Evolutionary conservation across 495 filamentous ascomycete species (phyloP), one percentile per base, ranked within the genome.

Genomic region (Parathielavia appendiculata): DNA sequence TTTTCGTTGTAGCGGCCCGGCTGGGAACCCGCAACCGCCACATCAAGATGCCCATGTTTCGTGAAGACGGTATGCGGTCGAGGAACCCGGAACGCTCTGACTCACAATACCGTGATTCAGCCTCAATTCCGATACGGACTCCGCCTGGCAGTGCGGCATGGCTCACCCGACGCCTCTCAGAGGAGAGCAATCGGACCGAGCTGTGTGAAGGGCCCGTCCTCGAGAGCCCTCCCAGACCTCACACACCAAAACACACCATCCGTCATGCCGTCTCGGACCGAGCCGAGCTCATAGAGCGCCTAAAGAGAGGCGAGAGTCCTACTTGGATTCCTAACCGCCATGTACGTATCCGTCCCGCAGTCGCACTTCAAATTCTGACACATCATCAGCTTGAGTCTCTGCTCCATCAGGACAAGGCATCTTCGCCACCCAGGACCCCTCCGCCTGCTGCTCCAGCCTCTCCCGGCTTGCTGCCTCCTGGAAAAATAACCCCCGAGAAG

Each of bases 301-400:
- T 96, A 61, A 97, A 97, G 75, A 81, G 79, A 71, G 83, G 84
- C 39, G 85, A 92, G 70, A 87, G 82, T 56, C 86, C 87, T 49
- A 85, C 84, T 17, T 95, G 91, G 90, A 74, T 81, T 26, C 81
- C 83, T 38, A 80, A 81, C 68, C 75, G 76, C 63, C 76, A 81
- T 76, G 88, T 91, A 78, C 68, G 83, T 78, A 23, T 17, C 30
- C n/a, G 8, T 43, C 40, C 9, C 9, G 14, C 26, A 3, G 13
- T 32, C n/a, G 0, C 23, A 34, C 3, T 16, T n/a, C 1, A 2
- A n/a, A 1, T 57, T 16, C 46, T 57, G 62, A 50, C 59, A 30
- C 5, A 43, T 1, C n/a, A 40, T 2, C 55, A 79, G 73, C 65
- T 75, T 22, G 74, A 75, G 51, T 69, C 75, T 11, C 49, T 75